Base-by-base conservation (phyloP, 2,329 filamentous ascomycete species). In the Periglandula ipomoeae region DNA sequence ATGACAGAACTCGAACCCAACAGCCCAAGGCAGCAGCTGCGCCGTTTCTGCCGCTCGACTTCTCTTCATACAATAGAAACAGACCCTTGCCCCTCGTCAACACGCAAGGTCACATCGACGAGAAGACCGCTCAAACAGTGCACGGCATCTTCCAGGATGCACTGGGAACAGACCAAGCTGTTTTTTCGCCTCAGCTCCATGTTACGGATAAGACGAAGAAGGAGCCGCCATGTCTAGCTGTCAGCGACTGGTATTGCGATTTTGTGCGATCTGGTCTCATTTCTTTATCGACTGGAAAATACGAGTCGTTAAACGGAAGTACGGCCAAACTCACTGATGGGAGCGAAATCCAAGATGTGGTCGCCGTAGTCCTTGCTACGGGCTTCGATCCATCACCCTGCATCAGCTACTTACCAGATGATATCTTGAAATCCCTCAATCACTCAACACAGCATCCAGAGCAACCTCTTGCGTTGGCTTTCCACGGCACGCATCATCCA, bases 181-280 rank as follows among this genome's bases (percentile, higher is more conserved):
- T 72, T 9, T 74, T 77, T 59, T 77, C 67, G 5, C 64, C 58
- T 0, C 61, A 63, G 26, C 62, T 69, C n/a, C 66, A 58, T 47
- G 62, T 77, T 5, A 60, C 64, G 1, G 62, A 61, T 5, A 56
- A 65, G 0, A 63, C 74, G 19, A 65, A 69, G 3, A 61, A 70
- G 2, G 65, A 74, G n/a, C 82, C 81, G 1, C 76, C 82, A 0
- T 86, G 81, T 59, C 68, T 89, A 5, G 81, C 81, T 8, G 77
- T 89, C 47, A 85, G 82, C 45, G 83, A 88, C 54, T 76, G 76
- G 51, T 93, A 94, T 58, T 65, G 76, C 24, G 84, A 89, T 46
- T 88, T 88, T 58, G 84, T 89, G 13, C 77, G 86, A 27, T 79
- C 78, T 1, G 80, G 81, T 0, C 64, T 74, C 10, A 82, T 87